Conservation (phyloP, 108 stramenopile species). For the Cylindrotheca closterium region DNA sequence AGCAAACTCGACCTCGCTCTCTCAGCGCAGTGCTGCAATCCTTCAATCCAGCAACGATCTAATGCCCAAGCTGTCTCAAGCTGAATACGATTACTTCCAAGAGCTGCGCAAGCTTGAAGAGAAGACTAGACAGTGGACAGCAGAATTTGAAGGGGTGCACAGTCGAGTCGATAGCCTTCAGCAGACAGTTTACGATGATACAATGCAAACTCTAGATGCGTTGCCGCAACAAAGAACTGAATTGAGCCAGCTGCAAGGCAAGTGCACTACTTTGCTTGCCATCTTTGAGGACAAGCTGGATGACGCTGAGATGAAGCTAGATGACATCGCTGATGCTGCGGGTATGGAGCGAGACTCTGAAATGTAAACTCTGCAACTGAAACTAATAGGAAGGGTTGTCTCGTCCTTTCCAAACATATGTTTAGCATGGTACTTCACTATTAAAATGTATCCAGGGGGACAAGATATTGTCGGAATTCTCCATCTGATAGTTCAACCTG, state of each 20-base stretch:
- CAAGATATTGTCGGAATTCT: constrained; percentile 75
- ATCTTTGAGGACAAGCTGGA: constrained; percentile 8
- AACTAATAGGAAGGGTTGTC: not conserved
- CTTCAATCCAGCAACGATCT: constrained; percentile 60
- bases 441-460: constrained; percentile 43
- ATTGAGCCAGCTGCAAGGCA: constrained; percentile 11
- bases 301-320: constrained; percentile 15
- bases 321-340: constrained; percentile 19
- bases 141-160: constrained; percentile 25
- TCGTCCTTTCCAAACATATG: too few relatives aligned
- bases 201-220: constrained; percentile 6
- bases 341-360: constrained; percentile 20
- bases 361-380: not conserved
- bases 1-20: constrained; percentile 45
- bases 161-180: constrained; percentile 2
- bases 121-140: constrained; percentile 50
- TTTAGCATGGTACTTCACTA: too few relatives aligned
- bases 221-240: not conserved
- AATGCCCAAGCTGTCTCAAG: constrained; percentile 66
- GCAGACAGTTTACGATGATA: constrained; percentile 2
- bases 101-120: constrained; percentile 51
- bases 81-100: constrained; percentile 70
- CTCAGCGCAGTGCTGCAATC: constrained; percentile 59
- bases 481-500: constrained; percentile 82
- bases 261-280: constrained; percentile 1